Percentiles rank a stretch among this genome's conserved stretches.
These are phyloP conservation scores for Hypoxylon sp. DNA, from an alignment of 2,329 filamentous ascomycete species.

Conservation along the genomic window DNA sequence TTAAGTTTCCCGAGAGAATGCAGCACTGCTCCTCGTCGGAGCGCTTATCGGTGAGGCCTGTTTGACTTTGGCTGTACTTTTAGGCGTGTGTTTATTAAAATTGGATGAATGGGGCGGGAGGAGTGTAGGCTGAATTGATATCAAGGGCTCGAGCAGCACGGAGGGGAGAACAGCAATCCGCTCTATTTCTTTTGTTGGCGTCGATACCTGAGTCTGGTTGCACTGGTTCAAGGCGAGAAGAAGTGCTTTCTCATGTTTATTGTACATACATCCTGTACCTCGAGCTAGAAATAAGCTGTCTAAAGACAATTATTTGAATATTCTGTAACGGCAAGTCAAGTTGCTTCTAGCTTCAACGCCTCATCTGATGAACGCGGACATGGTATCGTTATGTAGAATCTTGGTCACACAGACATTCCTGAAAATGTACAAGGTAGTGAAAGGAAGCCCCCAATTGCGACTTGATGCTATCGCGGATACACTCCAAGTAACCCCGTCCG, in stretches of 20 bases:
- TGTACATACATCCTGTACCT: constrained; percentile 36
- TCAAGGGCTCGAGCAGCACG: background rate
- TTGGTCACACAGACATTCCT: background rate
- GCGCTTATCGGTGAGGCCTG: no score
- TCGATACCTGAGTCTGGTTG: constrained; percentile 31
- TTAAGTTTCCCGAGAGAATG: no score
- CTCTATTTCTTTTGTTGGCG: constrained; percentile 27
- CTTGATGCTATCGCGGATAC: no score
- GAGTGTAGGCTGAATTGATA: background rate
- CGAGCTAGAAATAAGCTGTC: constrained; percentile 13
- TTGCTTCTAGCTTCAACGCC: background rate
- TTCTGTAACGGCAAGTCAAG: background rate
- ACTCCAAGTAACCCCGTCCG: background rate
- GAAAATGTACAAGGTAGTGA: no score
- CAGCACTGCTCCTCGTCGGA: no score
- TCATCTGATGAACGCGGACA: background rate
- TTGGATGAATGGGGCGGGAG: background rate
- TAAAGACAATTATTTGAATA: background rate
- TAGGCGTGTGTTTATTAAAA: constrained; percentile 17
- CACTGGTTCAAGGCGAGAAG: constrained; percentile 17
- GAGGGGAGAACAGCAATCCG: constrained; percentile 17
- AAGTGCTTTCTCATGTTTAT: constrained; percentile 33
- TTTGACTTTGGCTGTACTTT: no score
- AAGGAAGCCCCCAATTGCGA: no score
- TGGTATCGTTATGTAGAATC: background rate